These are phyloP conservation scores for Mycena chlorophos DNA, from an alignment of 768 basidiomycete species.

Conservation along the genomic window DNA sequence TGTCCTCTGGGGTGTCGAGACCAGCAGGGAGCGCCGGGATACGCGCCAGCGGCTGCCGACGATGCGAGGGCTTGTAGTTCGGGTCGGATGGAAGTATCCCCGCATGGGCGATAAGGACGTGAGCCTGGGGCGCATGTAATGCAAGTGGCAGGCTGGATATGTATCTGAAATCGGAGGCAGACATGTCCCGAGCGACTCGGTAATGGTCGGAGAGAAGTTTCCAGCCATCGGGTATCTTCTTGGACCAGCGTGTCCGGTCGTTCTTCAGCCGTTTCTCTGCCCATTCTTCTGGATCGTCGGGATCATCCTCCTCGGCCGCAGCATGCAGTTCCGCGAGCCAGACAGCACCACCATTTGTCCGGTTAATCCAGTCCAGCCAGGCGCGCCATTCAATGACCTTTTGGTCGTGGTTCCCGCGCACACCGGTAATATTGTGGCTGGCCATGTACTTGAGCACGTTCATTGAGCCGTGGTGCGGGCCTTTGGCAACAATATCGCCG, in stretches of 20 bases:
- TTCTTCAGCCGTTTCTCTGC: constrained; percentile 33
- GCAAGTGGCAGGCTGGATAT: constrained; percentile 71
- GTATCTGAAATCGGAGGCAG: constrained; percentile 66
- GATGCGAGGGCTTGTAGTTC: constrained; percentile 44
- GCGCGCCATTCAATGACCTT: constrained; percentile 83
- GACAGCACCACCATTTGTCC: constrained; percentile 41
- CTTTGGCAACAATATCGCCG: constrained; percentile 83
- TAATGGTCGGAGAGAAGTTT: constrained; percentile 76
- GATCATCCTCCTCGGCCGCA: constrained; percentile 30
- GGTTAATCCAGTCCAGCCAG: constrained; percentile 80
- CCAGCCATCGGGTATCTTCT: constrained; percentile 67
- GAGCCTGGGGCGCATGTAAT: constrained; percentile 72
- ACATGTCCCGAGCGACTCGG: constrained; percentile 66
- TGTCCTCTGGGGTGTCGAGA: constrained; percentile 18
- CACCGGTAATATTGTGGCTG: constrained; percentile 64
- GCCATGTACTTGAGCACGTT: constrained; percentile 67
- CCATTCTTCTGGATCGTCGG: constrained; percentile 43
- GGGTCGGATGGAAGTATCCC: constrained; percentile 80
- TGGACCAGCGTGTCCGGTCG: constrained; percentile 43
- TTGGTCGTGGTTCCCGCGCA: constrained; percentile 95
- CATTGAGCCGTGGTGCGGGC: constrained; percentile 57
- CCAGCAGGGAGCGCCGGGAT: constrained; percentile 42
- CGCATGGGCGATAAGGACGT: constrained; percentile 79
- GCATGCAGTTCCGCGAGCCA: constrained; percentile 60
- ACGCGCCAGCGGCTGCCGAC: constrained; percentile 70